A percentile compares a stretch with the other conserved stretches of the same genome.
Conservation (phyloP, 371 early-diverging fungal genomes). For the Dentiscutata heterogama region DNA sequence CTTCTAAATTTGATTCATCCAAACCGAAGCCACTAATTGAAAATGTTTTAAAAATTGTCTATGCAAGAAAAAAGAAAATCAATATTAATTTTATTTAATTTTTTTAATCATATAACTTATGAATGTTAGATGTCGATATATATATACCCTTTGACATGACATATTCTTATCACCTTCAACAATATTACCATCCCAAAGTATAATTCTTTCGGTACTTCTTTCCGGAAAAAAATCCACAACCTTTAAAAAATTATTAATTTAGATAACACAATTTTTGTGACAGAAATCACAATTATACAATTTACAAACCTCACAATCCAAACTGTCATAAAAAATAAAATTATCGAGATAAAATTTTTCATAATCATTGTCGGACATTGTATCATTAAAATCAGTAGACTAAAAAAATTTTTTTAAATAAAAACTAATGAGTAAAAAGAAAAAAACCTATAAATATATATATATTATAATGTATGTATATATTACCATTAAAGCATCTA, state of each 20-base stretch:
- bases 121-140: not conserved
- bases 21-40: conserved; percentile 22
- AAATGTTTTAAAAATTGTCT: conserved; percentile 1
- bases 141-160: not conserved
- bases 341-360: conserved; percentile 9
- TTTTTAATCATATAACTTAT: not conserved
- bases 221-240: not conserved
- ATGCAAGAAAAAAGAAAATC: not conserved
- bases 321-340: conserved; percentile 21
- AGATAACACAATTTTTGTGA: not conserved
- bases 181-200: conserved; percentile 23
- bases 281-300: not conserved
- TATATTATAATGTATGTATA: too few species aligned
- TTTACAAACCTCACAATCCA: not conserved
- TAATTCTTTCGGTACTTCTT: not conserved
- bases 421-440: too few species aligned
- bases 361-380: not conserved
- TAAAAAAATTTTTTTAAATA: not conserved
- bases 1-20: not conserved
- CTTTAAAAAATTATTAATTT: not conserved
- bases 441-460: too few species aligned
- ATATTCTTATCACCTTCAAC: not conserved
- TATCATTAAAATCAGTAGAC: not conserved
- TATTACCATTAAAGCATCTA: not conserved
- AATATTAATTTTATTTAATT: too few species aligned